Percentiles rank a stretch among this genome's conserved stretches.
Conservation (phyloP, 129 eudicot species). For the Logfia minima region DNA sequence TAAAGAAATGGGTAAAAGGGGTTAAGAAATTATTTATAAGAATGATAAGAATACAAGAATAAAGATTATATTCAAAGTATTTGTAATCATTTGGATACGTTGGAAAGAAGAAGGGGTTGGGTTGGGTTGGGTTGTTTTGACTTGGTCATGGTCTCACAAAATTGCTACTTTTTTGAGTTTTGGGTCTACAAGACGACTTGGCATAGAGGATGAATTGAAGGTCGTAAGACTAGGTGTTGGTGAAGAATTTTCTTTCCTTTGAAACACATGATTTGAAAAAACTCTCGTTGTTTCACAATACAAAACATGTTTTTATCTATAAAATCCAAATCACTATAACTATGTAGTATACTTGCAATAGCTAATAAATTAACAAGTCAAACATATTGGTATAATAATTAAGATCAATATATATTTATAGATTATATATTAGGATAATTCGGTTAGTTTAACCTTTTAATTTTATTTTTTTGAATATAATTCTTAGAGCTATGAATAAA, state of each 20-base stretch:
- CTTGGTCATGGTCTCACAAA: slow-evolving; percentile 1
- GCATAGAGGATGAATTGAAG: background rate
- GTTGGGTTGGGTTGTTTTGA: background rate
- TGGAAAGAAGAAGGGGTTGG: background rate
- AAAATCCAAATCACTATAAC: slow-evolving; percentile 2
- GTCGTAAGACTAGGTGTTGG: background rate
- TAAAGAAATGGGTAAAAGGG: slow-evolving; percentile 1
- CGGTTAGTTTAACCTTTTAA: too few relatives aligned
- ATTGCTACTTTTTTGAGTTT: background rate
- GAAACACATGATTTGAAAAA: slow-evolving; percentile 46
- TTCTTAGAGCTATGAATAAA: too few relatives aligned
- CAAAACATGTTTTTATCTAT: background rate
- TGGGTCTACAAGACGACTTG: slow-evolving; percentile 7
- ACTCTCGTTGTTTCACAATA: slow-evolving; percentile 21
- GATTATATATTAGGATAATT: too few relatives aligned
- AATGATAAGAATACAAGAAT: background rate
- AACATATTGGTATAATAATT: too few relatives aligned
- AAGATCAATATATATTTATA: too few relatives aligned
- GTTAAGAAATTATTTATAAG: background rate
- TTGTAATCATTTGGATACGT: background rate
- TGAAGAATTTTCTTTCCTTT: slow-evolving; percentile 46
- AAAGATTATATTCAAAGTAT: background rate
- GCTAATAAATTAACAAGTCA: background rate
- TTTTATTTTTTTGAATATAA: too few relatives aligned
- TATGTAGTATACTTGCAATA: background rate